Evolutionary conservation across 2,329 filamentous ascomycete genomes (phyloP), one percentile per base, ranked within the genome.

Genomic region (Neoascochyta sp.): DNA sequence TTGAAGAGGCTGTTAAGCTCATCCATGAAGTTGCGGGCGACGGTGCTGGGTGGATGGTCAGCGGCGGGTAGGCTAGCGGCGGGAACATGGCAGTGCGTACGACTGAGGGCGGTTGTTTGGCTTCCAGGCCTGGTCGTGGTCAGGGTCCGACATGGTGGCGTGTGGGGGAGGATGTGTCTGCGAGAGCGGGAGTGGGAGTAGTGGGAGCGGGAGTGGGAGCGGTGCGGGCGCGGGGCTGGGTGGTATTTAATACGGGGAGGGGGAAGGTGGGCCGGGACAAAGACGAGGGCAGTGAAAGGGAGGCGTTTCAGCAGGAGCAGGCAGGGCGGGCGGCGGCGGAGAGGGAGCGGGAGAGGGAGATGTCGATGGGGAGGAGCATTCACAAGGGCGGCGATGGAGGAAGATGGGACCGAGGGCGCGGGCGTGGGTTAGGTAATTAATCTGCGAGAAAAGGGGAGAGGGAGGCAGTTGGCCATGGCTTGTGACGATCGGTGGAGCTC

Each of bases 1-100:
- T 84, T 83, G 70, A 95, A 95, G 50, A 93, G 83, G 60, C 87
- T 83, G 70, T 90, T 84, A 39, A 95, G 73, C 61, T 90, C 86
- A 24, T 80, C 73, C 37, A 87, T 90, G 67, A 95, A 95, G 58
- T 83, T 86, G 51, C 80, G 83, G 31, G 88, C 89, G 65, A 95
- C 80, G 39, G 86, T 92, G 43, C 89, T 95, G 65, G 25, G 34
- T 47, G 57, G 60, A 30, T 13, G 27, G 49, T 59, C 39, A 60
- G 35, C 24, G 38, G 45, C 39, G 38, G 40, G 31, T 37, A 45
- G 41, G 39, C 37, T 45, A 49, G 43, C 45, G 43, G 47, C n/a
- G n/a, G n/a, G n/a, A n/a, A n/a, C n/a, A n/a, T n/a, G n/a, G n/a
- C 41, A 33, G 39, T 36, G 43, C 86, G 64, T 73, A 92, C 86